phyloP scores from a whole-genome alignment of 345 rosid species.

The Brassica carinata region DNA sequence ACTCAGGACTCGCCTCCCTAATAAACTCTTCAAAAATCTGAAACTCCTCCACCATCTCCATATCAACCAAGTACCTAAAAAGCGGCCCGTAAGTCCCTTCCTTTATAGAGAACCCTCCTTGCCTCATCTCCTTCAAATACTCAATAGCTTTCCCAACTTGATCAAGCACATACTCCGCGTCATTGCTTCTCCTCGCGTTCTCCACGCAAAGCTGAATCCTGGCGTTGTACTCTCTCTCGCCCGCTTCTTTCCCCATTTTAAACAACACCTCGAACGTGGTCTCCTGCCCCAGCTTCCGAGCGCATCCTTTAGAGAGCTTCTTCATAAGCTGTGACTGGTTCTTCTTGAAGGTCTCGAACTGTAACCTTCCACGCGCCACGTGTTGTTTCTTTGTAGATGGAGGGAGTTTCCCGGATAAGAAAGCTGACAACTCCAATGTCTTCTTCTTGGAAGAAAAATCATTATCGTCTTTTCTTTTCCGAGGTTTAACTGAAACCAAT shows the following conservation, averaged over 20 bases:
- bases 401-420: not conserved
- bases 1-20: constrained; percentile 46
- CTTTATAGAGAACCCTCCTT: constrained; percentile 56
- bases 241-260: constrained; percentile 69
- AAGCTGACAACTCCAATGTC: constrained; percentile 43
- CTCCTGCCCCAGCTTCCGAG: constrained; percentile 56
- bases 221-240: constrained; percentile 61
- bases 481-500: constrained; percentile 3
- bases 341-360: constrained; percentile 43
- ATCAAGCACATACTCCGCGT: constrained; percentile 48
- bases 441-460: not conserved
- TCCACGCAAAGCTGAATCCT: constrained; percentile 54
- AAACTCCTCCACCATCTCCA: constrained; percentile 71
- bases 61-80: constrained; percentile 64
- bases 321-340: constrained; percentile 43
- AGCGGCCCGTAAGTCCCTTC: constrained; percentile 68
- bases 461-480: not conserved
- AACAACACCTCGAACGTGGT: constrained; percentile 48
- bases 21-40: constrained; percentile 43
- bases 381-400: constrained; percentile 34
- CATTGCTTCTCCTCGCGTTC: constrained; percentile 53
- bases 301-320: constrained; percentile 38
- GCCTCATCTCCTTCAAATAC: constrained; percentile 56
- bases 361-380: constrained; percentile 55
- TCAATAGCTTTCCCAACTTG: constrained; percentile 48